Evolutionary conservation across 495 filamentous ascomycete genomes (phyloP).

Genomic region (Melanomma pulvis-pyrius): DNA sequence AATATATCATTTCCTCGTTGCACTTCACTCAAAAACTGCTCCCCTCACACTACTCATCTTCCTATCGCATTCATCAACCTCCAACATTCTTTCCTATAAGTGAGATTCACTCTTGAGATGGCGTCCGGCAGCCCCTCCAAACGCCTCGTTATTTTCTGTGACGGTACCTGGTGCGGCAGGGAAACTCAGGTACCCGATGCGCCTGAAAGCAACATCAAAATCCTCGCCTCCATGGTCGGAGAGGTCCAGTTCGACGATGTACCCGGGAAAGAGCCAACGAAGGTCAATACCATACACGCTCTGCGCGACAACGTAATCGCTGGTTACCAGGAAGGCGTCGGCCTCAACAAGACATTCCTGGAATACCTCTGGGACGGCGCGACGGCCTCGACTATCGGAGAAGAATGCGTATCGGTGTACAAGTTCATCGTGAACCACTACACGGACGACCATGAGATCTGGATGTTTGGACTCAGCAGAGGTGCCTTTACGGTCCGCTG

Average conservation of each 20-base stretch:
- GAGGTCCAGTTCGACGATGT: background rate
- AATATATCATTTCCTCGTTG: background rate
- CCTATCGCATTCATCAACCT: too few species aligned
- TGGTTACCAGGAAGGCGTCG: slow-evolving; percentile 33
- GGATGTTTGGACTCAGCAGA: slow-evolving; percentile 30
- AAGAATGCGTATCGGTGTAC: slow-evolving; percentile 29
- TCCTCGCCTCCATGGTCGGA: slow-evolving; percentile 21
- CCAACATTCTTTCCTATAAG: background rate
- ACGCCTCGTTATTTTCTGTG: slow-evolving; percentile 22
- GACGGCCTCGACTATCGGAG: slow-evolving; percentile 33
- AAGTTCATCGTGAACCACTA: slow-evolving; percentile 30
- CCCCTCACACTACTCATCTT: too few species aligned
- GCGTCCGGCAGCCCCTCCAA: background rate
- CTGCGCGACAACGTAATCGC: background rate
- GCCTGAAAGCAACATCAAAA: slow-evolving; percentile 15
- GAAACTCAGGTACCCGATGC: slow-evolving; percentile 8
- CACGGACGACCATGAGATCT: slow-evolving; percentile 22
- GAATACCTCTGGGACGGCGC: slow-evolving; percentile 27
- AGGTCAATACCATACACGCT: slow-evolving; percentile 15
- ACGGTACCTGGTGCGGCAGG: slow-evolving; percentile 28
- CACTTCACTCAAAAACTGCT: too few species aligned
- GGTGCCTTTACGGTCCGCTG: slow-evolving; percentile 29
- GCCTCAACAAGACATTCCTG: slow-evolving; percentile 31
- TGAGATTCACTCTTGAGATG: background rate
- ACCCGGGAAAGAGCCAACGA: background rate